phyloP scores from a whole-genome alignment of 148 eudicot genomes.

The Mesembryanthemum crystallinum region DNA sequence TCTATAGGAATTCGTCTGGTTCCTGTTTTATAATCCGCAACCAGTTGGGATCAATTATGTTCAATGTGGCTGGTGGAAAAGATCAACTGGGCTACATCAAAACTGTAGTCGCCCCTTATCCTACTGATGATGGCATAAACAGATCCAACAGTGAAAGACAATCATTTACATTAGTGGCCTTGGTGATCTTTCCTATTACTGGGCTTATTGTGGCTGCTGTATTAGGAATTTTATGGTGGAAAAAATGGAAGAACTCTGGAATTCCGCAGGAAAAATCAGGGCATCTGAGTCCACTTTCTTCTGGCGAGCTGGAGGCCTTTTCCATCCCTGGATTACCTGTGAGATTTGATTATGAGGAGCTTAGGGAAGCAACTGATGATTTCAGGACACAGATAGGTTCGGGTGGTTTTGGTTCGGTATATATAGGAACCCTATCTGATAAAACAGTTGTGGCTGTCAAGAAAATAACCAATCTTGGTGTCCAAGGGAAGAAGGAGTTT shows the following conservation, averaged over 20 bases:
- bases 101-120: slow-evolving; percentile 16
- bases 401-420: slow-evolving; percentile 81
- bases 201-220: slow-evolving; percentile 35
- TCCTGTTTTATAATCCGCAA: slow-evolving; percentile 50
- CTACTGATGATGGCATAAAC: slow-evolving; percentile 18
- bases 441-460: slow-evolving; percentile 68
- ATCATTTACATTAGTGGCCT: slow-evolving; percentile 39
- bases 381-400: slow-evolving; percentile 65
- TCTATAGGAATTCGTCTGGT: slow-evolving; percentile 52
- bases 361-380: slow-evolving; percentile 59
- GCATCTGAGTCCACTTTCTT: slow-evolving; percentile 24
- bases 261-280: slow-evolving; percentile 22
- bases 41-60: slow-evolving; percentile 55
- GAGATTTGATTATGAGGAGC: slow-evolving; percentile 53
- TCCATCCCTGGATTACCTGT: slow-evolving; percentile 74
- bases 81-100: slow-evolving; percentile 53
- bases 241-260: slow-evolving; percentile 32
- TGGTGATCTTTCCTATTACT: slow-evolving; percentile 51
- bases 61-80: slow-evolving; percentile 11
- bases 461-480: slow-evolving; percentile 58
- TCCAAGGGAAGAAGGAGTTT: slow-evolving; percentile 65
- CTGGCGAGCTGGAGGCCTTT: slow-evolving; percentile 56
- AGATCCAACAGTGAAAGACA: background rate
- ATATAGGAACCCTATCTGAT: slow-evolving; percentile 61
- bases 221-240: slow-evolving; percentile 46